Evolutionary conservation across 768 basidiomycete genomes (phyloP).

Genomic region (Cystobasidium ongulense): DNA sequence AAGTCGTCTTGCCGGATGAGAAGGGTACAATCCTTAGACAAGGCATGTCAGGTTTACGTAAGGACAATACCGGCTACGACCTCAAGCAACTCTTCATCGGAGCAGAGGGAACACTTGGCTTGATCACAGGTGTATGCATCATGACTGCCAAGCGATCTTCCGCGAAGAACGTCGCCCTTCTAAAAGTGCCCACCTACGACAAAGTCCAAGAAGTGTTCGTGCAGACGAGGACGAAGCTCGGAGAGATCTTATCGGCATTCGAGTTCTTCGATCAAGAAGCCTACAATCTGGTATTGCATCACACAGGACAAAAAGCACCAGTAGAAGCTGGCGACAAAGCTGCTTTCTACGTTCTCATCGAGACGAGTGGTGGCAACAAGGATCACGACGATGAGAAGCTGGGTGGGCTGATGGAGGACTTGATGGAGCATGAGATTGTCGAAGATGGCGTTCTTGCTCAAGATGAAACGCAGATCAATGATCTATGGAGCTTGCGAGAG

Average conservation of each 20-base stretch:
- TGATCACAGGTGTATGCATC: conserved; percentile 91
- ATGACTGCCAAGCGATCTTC: conserved; percentile 68
- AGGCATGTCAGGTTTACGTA: conserved; percentile 70
- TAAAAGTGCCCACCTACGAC: conserved; percentile 76
- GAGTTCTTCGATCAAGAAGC: conserved; percentile 87
- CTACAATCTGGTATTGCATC: conserved; percentile 59
- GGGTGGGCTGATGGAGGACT: conserved; percentile 61
- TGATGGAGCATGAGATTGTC: conserved; percentile 66
- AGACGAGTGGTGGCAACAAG: conserved; percentile 84
- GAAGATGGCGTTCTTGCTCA: conserved; percentile 87
- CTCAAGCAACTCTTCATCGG: conserved; percentile 98
- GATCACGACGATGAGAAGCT: conserved; percentile 98
- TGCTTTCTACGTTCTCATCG: conserved; percentile 78
- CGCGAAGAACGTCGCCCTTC: conserved; percentile 81
- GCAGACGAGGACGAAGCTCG: conserved; percentile 68
- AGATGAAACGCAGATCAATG: conserved; percentile 75
- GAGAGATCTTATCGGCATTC: conserved; percentile 93
- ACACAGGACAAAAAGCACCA: conserved; percentile 66
- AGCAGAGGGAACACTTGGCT: conserved; percentile 88
- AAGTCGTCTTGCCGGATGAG: conserved; percentile 90
- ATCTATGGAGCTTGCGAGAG: conserved; percentile 86
- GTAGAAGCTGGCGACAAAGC: conserved; percentile 64
- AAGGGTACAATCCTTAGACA: conserved; percentile 69
- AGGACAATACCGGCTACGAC: conserved; percentile 98
- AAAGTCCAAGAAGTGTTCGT: conserved; percentile 78